These are phyloP conservation scores for Lentinula guzmanii DNA, from an alignment of 768 basidiomycete genomes.

Conservation along the genomic window DNA sequence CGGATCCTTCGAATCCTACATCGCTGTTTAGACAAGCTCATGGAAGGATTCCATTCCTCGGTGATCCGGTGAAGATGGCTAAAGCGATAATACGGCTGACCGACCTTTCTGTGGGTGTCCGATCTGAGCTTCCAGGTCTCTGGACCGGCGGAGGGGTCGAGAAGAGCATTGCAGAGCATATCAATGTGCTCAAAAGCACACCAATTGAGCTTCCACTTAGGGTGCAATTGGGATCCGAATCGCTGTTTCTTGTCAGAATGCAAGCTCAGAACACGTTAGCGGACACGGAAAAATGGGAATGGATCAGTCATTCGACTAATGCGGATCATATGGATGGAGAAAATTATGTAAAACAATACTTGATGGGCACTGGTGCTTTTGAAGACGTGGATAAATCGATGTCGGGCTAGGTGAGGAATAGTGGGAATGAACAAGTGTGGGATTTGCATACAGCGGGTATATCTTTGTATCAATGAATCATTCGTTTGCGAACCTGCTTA, in stretches of 20 bases:
- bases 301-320: conserved; percentile 6
- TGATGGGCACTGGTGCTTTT: conserved; percentile 5
- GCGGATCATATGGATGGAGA: conserved; percentile 9
- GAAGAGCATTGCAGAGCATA: background rate
- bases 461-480: no score
- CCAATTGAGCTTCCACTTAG: conserved; percentile 16
- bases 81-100: conserved; percentile 12
- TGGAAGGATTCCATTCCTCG: conserved; percentile 8
- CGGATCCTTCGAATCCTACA: conserved; percentile 10
- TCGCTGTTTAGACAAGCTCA: conserved; percentile 3
- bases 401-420: background rate
- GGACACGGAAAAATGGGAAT: conserved; percentile 1
- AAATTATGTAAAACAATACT: conserved; percentile 1
- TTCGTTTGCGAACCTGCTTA: no score
- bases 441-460: no score
- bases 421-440: no score
- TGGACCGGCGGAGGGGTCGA: background rate
- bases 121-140: background rate
- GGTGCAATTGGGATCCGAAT: conserved; percentile 18
- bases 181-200: background rate
- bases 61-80: conserved; percentile 13
- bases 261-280: conserved; percentile 6
- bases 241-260: conserved; percentile 12
- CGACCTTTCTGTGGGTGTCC: conserved; percentile 1
- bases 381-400: conserved; percentile 1